These are phyloP conservation scores for Pleurotus djamor DNA, from an alignment of 768 basidiomycete species.

Conservation along the genomic window DNA sequence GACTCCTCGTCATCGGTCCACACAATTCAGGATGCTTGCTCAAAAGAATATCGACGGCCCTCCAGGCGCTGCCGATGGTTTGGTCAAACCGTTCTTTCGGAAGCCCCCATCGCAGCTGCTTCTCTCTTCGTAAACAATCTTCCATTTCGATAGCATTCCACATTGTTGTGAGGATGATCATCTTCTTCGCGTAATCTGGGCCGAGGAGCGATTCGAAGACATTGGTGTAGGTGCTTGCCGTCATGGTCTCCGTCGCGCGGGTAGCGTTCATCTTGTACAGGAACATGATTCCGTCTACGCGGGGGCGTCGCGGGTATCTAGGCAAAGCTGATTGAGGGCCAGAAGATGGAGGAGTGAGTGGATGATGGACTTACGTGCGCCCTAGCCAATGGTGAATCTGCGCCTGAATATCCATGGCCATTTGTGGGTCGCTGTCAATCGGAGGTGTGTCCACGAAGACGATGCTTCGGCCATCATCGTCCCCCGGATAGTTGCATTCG, in stretches of 20 bases:
- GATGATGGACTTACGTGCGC: conserved; percentile 1
- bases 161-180: conserved; percentile 25
- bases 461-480: conserved; percentile 3
- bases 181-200: not conserved
- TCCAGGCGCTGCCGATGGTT: conserved; percentile 14
- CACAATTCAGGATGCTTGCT: not conserved
- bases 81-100: conserved; percentile 11
- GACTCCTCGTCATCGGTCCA: not conserved
- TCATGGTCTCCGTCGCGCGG: conserved; percentile 1
- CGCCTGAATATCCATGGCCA: not conserved
- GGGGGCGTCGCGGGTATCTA: conserved; percentile 3
- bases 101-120: conserved; percentile 15
- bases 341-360: not conserved
- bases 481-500: conserved; percentile 3
- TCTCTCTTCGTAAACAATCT: conserved; percentile 14
- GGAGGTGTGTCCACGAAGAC: conserved; percentile 10
- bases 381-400: conserved; percentile 2
- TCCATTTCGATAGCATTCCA: conserved; percentile 16
- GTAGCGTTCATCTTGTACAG: conserved; percentile 1
- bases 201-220: conserved; percentile 2
- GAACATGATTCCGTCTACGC: conserved; percentile 2
- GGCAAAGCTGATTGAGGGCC: not conserved
- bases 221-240: not conserved
- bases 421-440: not conserved
- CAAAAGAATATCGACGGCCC: conserved; percentile 10